These are phyloP conservation scores for Lonicera japonica DNA, from an alignment of 129 eudicot species.

Conservation along the genomic window DNA sequence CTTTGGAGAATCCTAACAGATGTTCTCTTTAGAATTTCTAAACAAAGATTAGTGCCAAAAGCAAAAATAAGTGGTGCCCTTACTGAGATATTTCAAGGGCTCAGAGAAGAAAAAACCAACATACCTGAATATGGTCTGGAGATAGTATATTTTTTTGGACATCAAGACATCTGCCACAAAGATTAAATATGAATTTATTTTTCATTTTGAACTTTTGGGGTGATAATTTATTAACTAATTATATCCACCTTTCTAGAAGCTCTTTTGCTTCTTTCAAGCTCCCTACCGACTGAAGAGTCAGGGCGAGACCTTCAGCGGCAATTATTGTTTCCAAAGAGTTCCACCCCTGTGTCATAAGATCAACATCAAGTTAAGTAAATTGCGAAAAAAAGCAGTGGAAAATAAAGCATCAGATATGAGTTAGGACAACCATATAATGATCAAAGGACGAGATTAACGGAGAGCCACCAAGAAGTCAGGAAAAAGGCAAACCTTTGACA, in stretches of 20 bases:
- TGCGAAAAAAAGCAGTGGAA: too few species aligned
- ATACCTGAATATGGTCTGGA: slow-evolving; percentile 75
- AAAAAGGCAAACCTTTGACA: slow-evolving; percentile 56
- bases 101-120: not conserved
- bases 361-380: not conserved
- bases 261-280: slow-evolving; percentile 65
- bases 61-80: too few species aligned
- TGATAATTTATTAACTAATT: not conserved
- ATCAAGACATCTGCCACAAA: slow-evolving; percentile 66
- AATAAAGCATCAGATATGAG: not conserved
- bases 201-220: not conserved
- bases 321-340: slow-evolving; percentile 72
- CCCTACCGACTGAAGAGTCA: slow-evolving; percentile 60
- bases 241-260: slow-evolving; percentile 55
- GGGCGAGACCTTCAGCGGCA: slow-evolving; percentile 79
- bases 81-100: too few species aligned
- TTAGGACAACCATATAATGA: not conserved
- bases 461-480: too few species aligned
- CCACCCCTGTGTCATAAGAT: slow-evolving; percentile 59
- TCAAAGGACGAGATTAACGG: not conserved
- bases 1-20: too few species aligned
- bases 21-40: too few species aligned
- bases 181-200: not conserved
- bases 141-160: slow-evolving; percentile 60
- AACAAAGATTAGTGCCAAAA: too few species aligned